Evolutionary conservation across 2,329 filamentous ascomycete species (phyloP), one percentile per base, ranked within the genome.

Genomic region (Gaeumannomyces sp.): DNA sequence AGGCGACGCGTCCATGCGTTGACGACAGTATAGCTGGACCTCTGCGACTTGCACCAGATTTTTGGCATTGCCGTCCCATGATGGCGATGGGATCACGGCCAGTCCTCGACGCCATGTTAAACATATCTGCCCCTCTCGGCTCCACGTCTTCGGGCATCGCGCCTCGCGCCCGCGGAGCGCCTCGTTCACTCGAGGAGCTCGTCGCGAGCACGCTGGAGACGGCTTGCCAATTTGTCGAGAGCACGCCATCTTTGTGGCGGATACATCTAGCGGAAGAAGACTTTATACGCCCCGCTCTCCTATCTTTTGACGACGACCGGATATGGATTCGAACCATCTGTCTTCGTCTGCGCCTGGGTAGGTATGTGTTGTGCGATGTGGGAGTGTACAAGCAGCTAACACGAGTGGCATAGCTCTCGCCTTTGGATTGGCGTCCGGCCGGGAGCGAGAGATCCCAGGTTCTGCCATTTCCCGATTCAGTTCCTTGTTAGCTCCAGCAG

Each of bases 21-120:
- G n/a, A 64, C 25, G 50, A 10, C 61, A 33, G 11, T 1, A 5
- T 45, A 80, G 79, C 72, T 81, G 29, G 79, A 81, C 64, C 76
- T 80, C 5, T 78, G 74, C 59, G 79, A 80, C 57, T 68, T 76
- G 38, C 71, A 71, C 1, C 78, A 78, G 60, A 72, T 74, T 0
- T 80, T 80, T 66, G 78, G 79, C 1, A 74, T 79, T 11, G 66
- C 73, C 14, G 73, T 75, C 70, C 76, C 1, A 70, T 72, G 13
- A 66, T 77, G 14, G 71, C 73, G 7, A 68, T 71, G 60, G 66
- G 70, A 45, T 73, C 71, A 0, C 64, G 66, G 7, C 53, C 66
- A 0, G 67, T 75, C 7, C 45, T 35, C 60, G 6, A 27, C 25
- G 35, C 60, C 16, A n/a, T 61, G 33, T 2, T 61, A 7, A 53